Base-by-base conservation (phyloP, 176 grass and related monocot genomes). In the Eragrostis curvula region DNA sequence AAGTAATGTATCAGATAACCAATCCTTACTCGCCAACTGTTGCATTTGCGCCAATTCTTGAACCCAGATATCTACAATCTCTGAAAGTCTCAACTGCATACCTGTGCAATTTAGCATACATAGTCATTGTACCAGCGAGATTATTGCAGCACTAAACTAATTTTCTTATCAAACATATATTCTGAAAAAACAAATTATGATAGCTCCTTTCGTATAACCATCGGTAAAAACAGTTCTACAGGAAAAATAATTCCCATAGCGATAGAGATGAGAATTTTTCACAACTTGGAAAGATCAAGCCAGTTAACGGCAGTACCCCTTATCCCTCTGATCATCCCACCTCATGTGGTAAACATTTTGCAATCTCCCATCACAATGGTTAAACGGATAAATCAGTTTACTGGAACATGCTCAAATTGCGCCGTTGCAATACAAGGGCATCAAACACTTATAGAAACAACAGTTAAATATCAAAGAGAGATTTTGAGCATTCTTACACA, bases 21-120 rank as follows among this genome's bases (percentile, higher is more conserved):
- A 47, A 87, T 89, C 66, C 96, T 93, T 93, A 98, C 96, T 91
- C 96, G 77, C 89, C 92, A 78, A 93, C 74, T 71, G 90, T 90
- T 91, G 90, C 96, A 90, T 98, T 93, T 70, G 66, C 25, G 21
- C 69, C 61, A 55, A 93, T 70, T 91, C 96, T 98, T 88, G 96
- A 93, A 14, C 96, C 96, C 84, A 98, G 80, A 52, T 93, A 98
- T 73, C 73, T 93, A 79, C 59, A 86, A 89, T 98, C 90, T 86
- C 79, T 89, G 49, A 93, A 98, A 41, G 83, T 91, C 80, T 98
- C 96, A 60, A 95, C 88, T 79, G 90, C 81, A 68, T 91, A 91
- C 82, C 96, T 98, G 84, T 43, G 41, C 9, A 52, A 70, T 74
- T 66, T 23, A 16, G 4, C 21, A 68, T 28, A 67, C 40, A 51